phyloP scores from a whole-genome alignment of 768 basidiomycete species.

The Strobilomyces confusus region DNA sequence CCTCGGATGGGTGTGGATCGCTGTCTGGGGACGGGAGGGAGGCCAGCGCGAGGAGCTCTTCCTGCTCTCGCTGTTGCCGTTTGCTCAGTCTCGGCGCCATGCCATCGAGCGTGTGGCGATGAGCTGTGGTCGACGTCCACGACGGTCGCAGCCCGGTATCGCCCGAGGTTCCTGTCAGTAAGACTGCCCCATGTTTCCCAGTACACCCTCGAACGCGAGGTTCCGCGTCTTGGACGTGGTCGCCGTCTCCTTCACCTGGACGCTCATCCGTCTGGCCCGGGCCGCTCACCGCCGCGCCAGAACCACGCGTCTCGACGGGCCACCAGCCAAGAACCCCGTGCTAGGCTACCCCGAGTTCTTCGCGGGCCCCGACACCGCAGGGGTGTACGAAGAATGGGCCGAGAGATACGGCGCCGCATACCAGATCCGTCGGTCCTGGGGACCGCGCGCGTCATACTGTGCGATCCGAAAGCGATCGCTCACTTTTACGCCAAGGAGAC shows the following conservation, averaged over 20 bases:
- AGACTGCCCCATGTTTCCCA: not conserved
- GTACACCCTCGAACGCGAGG: not conserved
- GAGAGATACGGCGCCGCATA: slow-evolving; percentile 45
- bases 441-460: slow-evolving; percentile 34
- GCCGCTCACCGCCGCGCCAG: slow-evolving; percentile 6
- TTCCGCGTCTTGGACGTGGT: slow-evolving; percentile 6
- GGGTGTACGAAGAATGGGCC: slow-evolving; percentile 45
- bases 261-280: slow-evolving; percentile 11
- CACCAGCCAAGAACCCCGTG: slow-evolving; percentile 37
- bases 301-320: slow-evolving; percentile 41
- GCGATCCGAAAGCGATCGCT: slow-evolving; percentile 47
- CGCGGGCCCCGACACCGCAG: slow-evolving; percentile 29
- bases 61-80: slow-evolving; percentile 80
- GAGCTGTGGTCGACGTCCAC: too few species aligned
- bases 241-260: slow-evolving; percentile 15
- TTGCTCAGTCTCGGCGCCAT: slow-evolving; percentile 80
- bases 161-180: not conserved
- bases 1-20: slow-evolving; percentile 34
- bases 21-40: not conserved
- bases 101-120: too few species aligned
- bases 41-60: slow-evolving; percentile 64
- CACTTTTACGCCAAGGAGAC: slow-evolving; percentile 54
- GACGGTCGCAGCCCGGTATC: too few species aligned
- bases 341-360: slow-evolving; percentile 37
- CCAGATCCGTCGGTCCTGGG: slow-evolving; percentile 40